These are phyloP conservation scores for Lachnellula hyalina DNA, from an alignment of 2,329 filamentous ascomycete species.

Conservation along the genomic window DNA sequence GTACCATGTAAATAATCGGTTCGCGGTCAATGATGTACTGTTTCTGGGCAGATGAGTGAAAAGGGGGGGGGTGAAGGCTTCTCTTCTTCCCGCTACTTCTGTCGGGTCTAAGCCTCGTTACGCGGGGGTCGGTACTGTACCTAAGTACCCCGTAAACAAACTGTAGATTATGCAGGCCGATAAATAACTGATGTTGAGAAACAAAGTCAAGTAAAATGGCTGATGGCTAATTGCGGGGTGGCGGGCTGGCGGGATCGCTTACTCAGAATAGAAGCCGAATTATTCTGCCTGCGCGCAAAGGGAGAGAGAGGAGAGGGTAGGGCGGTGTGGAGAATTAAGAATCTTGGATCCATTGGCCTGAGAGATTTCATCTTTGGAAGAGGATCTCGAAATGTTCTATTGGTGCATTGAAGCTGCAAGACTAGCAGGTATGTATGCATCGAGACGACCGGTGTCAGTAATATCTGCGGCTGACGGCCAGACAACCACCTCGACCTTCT, in stretches of 20 bases:
- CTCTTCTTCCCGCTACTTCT: background rate
- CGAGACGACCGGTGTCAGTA: background rate
- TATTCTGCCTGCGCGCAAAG: too few relatives aligned
- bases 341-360: background rate
- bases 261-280: background rate
- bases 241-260: background rate
- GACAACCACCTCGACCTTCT: background rate
- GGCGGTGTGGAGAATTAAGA: background rate
- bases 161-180: background rate
- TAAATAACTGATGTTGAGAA: background rate
- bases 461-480: background rate
- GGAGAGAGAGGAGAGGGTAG: background rate
- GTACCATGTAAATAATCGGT: background rate
- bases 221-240: background rate
- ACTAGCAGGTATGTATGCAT: background rate
- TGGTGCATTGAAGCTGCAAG: background rate
- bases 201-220: background rate
- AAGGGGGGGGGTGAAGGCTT: background rate
- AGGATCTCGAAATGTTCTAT: background rate
- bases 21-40: background rate
- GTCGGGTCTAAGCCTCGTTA: background rate
- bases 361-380: background rate
- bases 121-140: background rate
- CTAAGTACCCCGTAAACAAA: background rate
- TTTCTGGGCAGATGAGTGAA: background rate